phyloP scores from a whole-genome alignment of 208 protist species.

The Leishmania major region DNA sequence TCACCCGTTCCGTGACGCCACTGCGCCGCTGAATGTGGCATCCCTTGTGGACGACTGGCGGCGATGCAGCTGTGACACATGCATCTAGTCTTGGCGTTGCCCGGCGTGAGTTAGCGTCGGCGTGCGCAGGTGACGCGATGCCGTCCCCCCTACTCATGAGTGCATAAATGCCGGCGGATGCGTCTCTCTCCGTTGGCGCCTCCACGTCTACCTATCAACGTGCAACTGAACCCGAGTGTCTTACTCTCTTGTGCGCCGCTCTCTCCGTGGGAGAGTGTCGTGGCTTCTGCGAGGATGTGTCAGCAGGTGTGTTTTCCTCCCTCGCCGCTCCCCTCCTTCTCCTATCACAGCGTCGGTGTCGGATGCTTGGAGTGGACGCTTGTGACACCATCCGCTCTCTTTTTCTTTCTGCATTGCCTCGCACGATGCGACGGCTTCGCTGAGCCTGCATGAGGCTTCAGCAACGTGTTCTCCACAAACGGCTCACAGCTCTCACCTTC shows the following conservation, averaged over 20 bases:
- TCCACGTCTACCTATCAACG: neutral
- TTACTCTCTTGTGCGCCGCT: neutral
- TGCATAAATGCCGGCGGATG: neutral
- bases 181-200: neutral
- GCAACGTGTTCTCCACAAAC: neutral
- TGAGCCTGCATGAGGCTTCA: neutral
- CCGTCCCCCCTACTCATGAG: neutral
- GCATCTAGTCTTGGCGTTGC: neutral
- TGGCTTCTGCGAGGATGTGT: neutral
- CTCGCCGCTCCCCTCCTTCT: neutral
- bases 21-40: neutral
- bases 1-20: neutral
- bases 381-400: neutral
- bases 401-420: neutral
- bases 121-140: neutral
- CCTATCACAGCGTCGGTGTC: neutral
- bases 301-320: neutral
- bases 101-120: neutral
- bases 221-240: neutral
- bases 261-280: neutral
- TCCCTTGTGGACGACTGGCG: neutral
- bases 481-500: neutral
- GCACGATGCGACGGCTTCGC: neutral
- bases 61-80: neutral
- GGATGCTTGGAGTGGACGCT: neutral